These are phyloP conservation scores for Podaxis sp. DNA, from an alignment of 768 basidiomycete species.

Conservation along the genomic window DNA sequence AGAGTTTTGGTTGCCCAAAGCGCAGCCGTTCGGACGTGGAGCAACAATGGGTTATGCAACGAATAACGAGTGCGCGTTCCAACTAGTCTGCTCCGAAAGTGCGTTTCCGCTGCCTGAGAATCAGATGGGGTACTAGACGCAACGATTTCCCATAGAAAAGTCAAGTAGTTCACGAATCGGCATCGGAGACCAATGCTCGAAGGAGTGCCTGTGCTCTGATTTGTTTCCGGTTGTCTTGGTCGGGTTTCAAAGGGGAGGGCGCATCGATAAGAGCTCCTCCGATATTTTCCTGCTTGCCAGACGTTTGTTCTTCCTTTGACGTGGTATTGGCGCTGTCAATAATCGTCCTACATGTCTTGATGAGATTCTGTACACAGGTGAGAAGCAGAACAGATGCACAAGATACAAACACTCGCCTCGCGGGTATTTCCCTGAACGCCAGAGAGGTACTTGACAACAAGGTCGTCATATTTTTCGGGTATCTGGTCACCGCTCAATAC, in stretches of 20 bases:
- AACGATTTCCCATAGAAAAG: neutral
- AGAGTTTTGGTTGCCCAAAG: too few species aligned
- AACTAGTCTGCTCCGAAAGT: too few species aligned
- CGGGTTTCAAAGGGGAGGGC: neutral
- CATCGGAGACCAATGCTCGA: neutral
- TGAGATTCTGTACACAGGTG: neutral
- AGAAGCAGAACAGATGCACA: neutral
- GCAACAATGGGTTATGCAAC: too few species aligned
- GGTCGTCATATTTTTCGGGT: slow-evolving; percentile 47
- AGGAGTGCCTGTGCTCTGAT: slow-evolving; percentile 6
- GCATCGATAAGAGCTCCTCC: neutral
- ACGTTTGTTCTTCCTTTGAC: neutral
- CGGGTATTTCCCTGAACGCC: slow-evolving; percentile 48
- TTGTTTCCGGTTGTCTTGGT: neutral
- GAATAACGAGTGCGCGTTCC: too few species aligned
- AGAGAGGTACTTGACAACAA: slow-evolving; percentile 46
- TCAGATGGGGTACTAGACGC: neutral
- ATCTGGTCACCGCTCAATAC: slow-evolving; percentile 34
- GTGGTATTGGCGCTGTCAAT: neutral
- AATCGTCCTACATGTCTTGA: neutral
- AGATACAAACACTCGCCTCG: slow-evolving; percentile 31
- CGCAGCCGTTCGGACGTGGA: too few species aligned
- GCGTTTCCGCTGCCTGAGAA: too few species aligned
- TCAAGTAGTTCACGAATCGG: neutral
- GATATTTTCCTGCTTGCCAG: neutral